Evolutionary conservation across 106 monocot genomes (phyloP).

Genomic region (Triglochin maritima): DNA sequence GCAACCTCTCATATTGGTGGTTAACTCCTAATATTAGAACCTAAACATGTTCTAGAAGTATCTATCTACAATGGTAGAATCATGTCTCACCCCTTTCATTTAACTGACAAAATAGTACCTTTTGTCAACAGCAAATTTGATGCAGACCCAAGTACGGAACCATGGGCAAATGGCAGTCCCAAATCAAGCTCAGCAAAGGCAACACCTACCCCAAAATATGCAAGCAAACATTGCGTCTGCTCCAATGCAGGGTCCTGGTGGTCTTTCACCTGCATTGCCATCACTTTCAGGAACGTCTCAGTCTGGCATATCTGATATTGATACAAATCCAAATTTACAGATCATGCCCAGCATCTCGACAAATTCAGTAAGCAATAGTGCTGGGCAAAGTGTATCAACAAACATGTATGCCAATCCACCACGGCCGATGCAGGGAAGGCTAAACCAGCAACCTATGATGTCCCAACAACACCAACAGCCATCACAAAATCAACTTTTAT

Average conservation of each 20-base stretch:
- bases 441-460: conserved; percentile 34
- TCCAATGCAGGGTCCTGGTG: conserved; percentile 29
- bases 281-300: conserved; percentile 45
- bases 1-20: too few relatives aligned
- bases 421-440: conserved; percentile 49
- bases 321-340: conserved; percentile 42
- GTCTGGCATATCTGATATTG: conserved; percentile 30
- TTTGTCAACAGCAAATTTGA: conserved; percentile 28
- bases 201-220: conserved; percentile 35
- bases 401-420: conserved; percentile 58
- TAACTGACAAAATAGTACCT: not conserved
- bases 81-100: too few relatives aligned
- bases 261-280: conserved; percentile 25
- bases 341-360: conserved; percentile 41
- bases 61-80: too few relatives aligned
- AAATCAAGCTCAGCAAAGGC: conserved; percentile 30
- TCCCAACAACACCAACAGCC: conserved; percentile 44
- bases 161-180: conserved; percentile 20
- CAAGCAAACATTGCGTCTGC: conserved; percentile 39
- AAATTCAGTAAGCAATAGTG: conserved; percentile 28
- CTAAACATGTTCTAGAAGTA: too few relatives aligned
- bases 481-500: conserved; percentile 39
- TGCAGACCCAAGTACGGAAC: conserved; percentile 39
- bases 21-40: too few relatives aligned
- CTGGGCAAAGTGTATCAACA: conserved; percentile 22